Evolutionary conservation across 768 basidiomycete species (phyloP), one percentile per base, ranked within the genome.

Genomic region (Tylopilus sp.): DNA sequence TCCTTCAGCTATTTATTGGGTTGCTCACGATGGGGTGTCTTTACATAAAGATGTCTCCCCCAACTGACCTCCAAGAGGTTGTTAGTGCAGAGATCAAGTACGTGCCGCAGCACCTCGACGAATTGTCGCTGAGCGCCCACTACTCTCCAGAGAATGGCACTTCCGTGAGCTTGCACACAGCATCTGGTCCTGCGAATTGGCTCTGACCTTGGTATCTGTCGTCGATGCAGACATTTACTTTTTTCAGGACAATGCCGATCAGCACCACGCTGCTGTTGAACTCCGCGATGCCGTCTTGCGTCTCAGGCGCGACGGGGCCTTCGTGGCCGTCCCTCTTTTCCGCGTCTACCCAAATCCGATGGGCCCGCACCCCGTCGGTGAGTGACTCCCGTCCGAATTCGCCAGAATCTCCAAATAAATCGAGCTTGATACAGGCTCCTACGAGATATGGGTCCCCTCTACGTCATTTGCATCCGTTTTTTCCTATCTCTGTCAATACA

Each of bases 381-480:
- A 61, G 84, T 66, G 11, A 19, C 33, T 44, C 13, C 34, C 10
- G 41, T 29, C 14, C 26, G 2, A 9, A 19, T 36, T 36, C 16
- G n/a, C 3, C 6, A 36, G 8, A 9, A 8, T 24, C 6, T 19
- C 10, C 24, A 19, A 14, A 17, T 29, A 13, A 41, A 33, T 10
- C 13, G 13, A 10, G 41, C 21, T 3, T 9, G n/a, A 48, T 41
- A 10, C 13, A 88, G 89, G 89, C 4, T 89, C 87, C 0, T 90
- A 89, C 61, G 89, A 90, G 60, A 83, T 90, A 19, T 91, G 89
- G 89, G 83, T 78, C 24, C 89, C 89, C 1, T 76, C 80, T 0
- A 84, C 88, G 57, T 86, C 87, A 3, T 91, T 91, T 62, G 70
- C 79, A 0, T 76, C 85, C 0, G 83, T 91, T n/a, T 91, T 83